Base-by-base conservation (phyloP, 352 stramenopile species). In the Blastocystis sp. region DNA sequence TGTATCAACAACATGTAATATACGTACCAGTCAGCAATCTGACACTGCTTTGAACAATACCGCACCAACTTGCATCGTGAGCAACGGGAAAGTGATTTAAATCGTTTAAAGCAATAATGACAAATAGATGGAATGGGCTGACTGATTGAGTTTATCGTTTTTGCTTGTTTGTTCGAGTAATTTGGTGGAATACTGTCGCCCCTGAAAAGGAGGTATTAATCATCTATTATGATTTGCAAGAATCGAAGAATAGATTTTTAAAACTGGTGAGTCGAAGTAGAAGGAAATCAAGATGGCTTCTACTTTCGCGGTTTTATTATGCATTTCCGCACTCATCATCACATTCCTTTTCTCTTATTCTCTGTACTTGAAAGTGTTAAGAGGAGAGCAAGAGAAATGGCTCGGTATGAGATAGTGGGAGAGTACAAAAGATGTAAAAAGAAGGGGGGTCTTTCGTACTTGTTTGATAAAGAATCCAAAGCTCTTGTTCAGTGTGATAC, bases 11-110 rank as follows among this genome's bases (percentile, higher is more conserved):
- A 3, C 51, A 61, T 5, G 27, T 21, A 19, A 49, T 24, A 63
- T 4, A 39, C 16, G 7, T 52, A 83, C 71, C 71, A 83, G 42
- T 83, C 71, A 21, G 71, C 71, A 19, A 21, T 83, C 29, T 83
- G 71, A 54, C 71, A 83, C 39, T 65, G n/a, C n/a, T 83, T 83
- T 63, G 51, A 83, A 27, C 71, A 83, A 27, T 83, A 83, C 14
- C 71, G 7, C 4, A 65, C 49, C 14, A 83, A 37, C 16, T 54
- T 51, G 51, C 71, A 83, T 67, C 39, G 37, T 6, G 71, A 83
- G 51, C 71, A 83, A 12, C 71, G 14, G 6, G 51, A 66, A 35
- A 83, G 51, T 27, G 24, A 51, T 42, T 27, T 37, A 29, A 66
- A 66, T 24, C 42, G 35, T 66, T 83, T 83, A 39, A 65, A 83